These are phyloP conservation scores for Carex littledalei DNA, from an alignment of 176 grass and related monocot genomes.

Conservation along the genomic window DNA sequence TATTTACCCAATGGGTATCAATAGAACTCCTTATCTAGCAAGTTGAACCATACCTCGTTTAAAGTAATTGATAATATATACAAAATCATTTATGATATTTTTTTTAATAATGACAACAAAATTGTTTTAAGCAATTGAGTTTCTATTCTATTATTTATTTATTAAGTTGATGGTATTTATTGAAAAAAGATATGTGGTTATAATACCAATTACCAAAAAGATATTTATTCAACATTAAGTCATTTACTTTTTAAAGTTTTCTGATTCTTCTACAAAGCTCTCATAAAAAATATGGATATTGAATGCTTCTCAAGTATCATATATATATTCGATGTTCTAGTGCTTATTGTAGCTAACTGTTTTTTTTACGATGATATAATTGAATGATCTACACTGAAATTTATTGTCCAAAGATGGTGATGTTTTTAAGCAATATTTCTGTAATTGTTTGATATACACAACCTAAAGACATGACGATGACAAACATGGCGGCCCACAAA, in stretches of 20 bases:
- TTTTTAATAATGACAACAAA: neutral
- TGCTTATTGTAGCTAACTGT: no score
- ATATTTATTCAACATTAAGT: no score
- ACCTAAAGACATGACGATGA: neutral
- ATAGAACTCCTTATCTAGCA: neutral
- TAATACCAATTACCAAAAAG: no score
- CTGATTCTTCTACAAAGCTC: no score
- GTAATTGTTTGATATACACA: neutral
- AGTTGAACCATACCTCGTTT: neutral
- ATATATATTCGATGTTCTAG: no score
- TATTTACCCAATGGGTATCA: neutral
- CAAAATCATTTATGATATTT: no score
- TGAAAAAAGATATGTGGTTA: neutral
- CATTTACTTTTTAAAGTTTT: no score
- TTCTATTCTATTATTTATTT: neutral
- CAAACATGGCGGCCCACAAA: slow-evolving; percentile 17
- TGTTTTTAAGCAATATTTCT: no score
- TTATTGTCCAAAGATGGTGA: neutral
- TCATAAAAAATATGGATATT: no score
- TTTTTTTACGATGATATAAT: no score
- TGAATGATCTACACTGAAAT: neutral
- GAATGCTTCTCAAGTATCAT: no score
- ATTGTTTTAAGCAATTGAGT: neutral
- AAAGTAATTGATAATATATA: no score
- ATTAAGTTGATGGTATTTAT: neutral